A percentile compares a stretch with the other conserved stretches of the same genome.
phyloP scores from a whole-genome alignment of 75 land plant genomes.

The Pseudotsuga menziesii region DNA sequence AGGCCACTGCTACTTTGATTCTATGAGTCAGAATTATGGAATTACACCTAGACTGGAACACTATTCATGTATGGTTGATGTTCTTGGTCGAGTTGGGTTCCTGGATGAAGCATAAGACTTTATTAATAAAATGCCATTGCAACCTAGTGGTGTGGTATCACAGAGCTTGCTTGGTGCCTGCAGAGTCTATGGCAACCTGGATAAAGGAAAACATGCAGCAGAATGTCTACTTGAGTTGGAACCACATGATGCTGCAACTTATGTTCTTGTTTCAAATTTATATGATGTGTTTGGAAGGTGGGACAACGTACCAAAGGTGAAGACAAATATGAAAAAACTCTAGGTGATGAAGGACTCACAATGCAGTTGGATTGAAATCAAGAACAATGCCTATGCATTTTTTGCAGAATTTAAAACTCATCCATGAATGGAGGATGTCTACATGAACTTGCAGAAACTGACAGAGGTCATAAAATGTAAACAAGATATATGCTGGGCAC shows the following conservation, averaged over 20 bases:
- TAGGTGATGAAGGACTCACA: conserved; percentile 33
- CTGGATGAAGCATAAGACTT: conserved; percentile 24
- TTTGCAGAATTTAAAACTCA: conserved; percentile 13
- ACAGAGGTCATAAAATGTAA: no score
- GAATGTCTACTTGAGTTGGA: conserved; percentile 13
- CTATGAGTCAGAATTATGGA: no score
- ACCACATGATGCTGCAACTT: conserved; percentile 23
- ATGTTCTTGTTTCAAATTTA: conserved; percentile 40
- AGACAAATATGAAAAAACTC: conserved; percentile 18
- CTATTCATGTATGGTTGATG: background rate
- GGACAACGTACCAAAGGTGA: conserved; percentile 36
- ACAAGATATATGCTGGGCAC: no score
- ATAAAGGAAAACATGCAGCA: conserved; percentile 24
- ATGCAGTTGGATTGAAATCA: conserved; percentile 46
- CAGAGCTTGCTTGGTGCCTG: conserved; percentile 33
- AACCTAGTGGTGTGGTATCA: conserved; percentile 28
- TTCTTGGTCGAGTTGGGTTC: background rate
- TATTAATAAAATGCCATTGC: conserved; percentile 30
- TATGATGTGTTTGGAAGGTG: conserved; percentile 38
- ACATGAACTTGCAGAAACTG: background rate
- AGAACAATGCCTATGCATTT: conserved; percentile 27
- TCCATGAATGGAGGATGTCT: conserved; percentile 13
- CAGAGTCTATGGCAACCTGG: conserved; percentile 24
- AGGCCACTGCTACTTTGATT: no score
- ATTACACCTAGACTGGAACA: no score